Conservation (phyloP, 2,329 filamentous ascomycete genomes). For the Fusarium begoniae region DNA sequence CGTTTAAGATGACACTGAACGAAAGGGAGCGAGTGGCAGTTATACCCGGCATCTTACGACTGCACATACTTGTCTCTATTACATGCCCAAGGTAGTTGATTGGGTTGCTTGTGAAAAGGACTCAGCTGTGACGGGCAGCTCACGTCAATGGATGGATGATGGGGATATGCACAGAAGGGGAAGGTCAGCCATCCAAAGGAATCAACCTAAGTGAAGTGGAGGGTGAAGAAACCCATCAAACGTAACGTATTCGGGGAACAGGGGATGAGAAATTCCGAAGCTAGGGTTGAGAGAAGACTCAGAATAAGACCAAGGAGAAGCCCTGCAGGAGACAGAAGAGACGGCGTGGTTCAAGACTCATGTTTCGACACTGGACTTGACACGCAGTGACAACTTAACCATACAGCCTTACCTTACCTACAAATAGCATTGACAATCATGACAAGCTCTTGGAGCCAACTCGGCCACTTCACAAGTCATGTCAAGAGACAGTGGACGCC, state of each 20-base stretch:
- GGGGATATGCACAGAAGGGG: conserved; percentile 30
- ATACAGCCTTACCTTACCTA: background rate
- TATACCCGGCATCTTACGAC: background rate
- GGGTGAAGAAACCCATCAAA: conserved; percentile 8
- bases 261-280: conserved; percentile 18
- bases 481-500: background rate
- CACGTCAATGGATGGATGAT: background rate
- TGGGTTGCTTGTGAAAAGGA: background rate
- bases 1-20: conserved; percentile 6
- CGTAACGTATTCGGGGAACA: conserved; percentile 24
- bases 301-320: background rate
- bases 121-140: background rate
- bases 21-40: background rate
- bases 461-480: conserved; percentile 7
- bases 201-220: conserved; percentile 4
- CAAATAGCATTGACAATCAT: background rate
- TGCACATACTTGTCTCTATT: background rate
- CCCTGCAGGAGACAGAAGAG: background rate
- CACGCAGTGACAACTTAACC: background rate
- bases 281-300: conserved; percentile 12
- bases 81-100: background rate
- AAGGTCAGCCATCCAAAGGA: conserved; percentile 21
- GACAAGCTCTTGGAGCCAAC: background rate
- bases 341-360: background rate
- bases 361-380: background rate